Base-by-base conservation (phyloP, 768 basidiomycete genomes). In the Ramaria rubella region DNA sequence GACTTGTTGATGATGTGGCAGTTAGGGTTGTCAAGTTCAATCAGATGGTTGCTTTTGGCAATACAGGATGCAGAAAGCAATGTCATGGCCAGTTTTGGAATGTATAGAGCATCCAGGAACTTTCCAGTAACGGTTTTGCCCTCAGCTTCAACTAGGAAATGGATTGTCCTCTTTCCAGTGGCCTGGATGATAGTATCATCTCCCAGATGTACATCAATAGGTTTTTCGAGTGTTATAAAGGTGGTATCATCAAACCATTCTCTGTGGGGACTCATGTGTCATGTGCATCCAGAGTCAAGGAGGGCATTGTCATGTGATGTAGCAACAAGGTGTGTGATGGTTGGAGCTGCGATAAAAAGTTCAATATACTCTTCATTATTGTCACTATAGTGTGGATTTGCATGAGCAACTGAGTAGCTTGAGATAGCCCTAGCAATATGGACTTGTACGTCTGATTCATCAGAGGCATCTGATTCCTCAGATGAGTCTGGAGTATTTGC, bases 21-120 rank as follows among this genome's bases (percentile, higher is more conserved):
- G n/a, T n/a, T n/a, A n/a, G n/a, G n/a, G n/a, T n/a, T n/a, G n/a
- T n/a, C n/a, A n/a, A n/a, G n/a, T n/a, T n/a, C n/a, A n/a, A n/a
- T n/a, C n/a, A n/a, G n/a, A n/a, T n/a, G n/a, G n/a, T n/a, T n/a
- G n/a, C n/a, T n/a, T n/a, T n/a, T n/a, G n/a, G n/a, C n/a, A n/a
- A n/a, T n/a, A n/a, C n/a, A n/a, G n/a, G n/a, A n/a, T n/a, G n/a
- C n/a, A n/a, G n/a, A n/a, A n/a, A n/a, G n/a, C n/a, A n/a, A n/a
- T n/a, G 61, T 61, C 21, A 50, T 40, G 30, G 55, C 48, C 30
- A 63, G 55, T 17, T 57, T 51, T 19, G 58, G 62, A 23, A 60
- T 55, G 49, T 59, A 42, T 2, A 63, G 21, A 23, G 42, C 49
- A 57, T n/a, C 36, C n/a, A n/a, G 36, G n/a, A 38, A 38, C n/a